Percentiles rank a stretch among this genome's conserved stretches.
Evolutionary conservation across 257 asterid genomes (phyloP).

Genomic region (Nicotiana benthamiana): DNA sequence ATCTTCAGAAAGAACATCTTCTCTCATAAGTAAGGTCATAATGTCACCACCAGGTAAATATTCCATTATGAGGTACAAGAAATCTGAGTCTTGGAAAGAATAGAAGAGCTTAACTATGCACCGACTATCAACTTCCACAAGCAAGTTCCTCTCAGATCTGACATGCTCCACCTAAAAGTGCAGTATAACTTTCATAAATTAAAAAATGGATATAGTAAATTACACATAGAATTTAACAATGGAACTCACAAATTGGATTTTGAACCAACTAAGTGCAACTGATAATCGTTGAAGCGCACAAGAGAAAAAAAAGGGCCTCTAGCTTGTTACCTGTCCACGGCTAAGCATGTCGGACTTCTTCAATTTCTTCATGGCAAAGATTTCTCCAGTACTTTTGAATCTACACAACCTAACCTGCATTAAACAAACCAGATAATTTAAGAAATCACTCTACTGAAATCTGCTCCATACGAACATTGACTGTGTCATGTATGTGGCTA

Average conservation of each 20-base stretch:
- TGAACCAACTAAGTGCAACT: background rate
- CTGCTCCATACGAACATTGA: background rate
- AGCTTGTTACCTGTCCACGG: conserved; percentile 79
- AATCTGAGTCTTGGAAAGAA: conserved; percentile 95
- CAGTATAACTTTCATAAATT: background rate
- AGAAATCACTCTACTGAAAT: background rate
- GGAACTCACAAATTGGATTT: background rate
- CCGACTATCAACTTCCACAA: conserved; percentile 95
- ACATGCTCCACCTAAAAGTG: conserved; percentile 87
- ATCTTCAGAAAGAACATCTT: conserved; percentile 76
- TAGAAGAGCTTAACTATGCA: conserved; percentile 92
- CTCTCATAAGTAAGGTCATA: conserved; percentile 95
- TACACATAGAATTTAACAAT: background rate
- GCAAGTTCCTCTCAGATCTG: conserved; percentile 93
- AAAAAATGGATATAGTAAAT: background rate
- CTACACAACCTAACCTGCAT: conserved; percentile 91
- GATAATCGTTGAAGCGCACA: background rate
- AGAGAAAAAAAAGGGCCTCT: background rate
- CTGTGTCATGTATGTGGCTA: background rate
- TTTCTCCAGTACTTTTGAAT: conserved; percentile 76
- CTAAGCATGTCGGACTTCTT: conserved; percentile 95
- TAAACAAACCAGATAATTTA: conserved; percentile 12
- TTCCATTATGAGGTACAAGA: conserved; percentile 90
- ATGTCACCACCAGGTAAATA: conserved; percentile 98
- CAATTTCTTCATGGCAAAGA: conserved; percentile 93